Evolutionary conservation across 331 rosid species (phyloP).

Genomic region (Phaseolus coccineus): DNA sequence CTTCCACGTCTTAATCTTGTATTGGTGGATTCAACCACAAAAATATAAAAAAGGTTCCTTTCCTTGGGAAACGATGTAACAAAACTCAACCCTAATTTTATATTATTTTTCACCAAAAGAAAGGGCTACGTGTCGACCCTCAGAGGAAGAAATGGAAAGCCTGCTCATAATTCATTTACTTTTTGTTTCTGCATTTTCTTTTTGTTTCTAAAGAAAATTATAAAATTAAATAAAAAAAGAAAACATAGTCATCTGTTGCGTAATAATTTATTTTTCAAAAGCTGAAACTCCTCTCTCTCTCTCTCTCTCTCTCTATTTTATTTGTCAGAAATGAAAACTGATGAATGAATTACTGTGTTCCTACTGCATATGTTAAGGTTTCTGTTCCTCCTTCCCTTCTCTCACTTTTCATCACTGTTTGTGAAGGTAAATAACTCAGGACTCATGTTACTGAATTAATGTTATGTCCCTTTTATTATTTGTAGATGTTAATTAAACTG

Average conservation of each 20-base stretch:
- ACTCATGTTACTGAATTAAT: slow-evolving; percentile 10
- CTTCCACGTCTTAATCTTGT: slow-evolving; percentile 50
- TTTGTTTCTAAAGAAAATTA: slow-evolving; percentile 2
- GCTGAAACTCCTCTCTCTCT: slow-evolving; percentile 19
- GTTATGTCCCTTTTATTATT: slow-evolving; percentile 30
- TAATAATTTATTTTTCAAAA: slow-evolving; percentile 30
- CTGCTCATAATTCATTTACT: slow-evolving; percentile 17
- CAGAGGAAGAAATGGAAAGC: not conserved
- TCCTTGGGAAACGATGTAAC: slow-evolving; percentile 36
- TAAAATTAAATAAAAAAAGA: not conserved
- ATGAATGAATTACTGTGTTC: slow-evolving; percentile 6
- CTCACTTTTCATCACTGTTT: slow-evolving; percentile 33
- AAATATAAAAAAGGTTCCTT: not conserved
- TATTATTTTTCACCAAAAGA: not conserved
- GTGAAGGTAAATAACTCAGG: slow-evolving; percentile 51
- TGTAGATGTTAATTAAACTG: slow-evolving; percentile 27
- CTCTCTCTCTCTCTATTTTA: not conserved
- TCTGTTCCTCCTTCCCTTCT: slow-evolving; percentile 48
- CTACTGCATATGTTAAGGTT: slow-evolving; percentile 40
- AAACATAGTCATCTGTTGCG: slow-evolving; percentile 34
- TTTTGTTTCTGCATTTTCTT: slow-evolving; percentile 12
- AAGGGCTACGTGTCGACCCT: slow-evolving; percentile 40
- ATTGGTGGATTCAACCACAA: slow-evolving; percentile 17
- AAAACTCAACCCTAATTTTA: slow-evolving; percentile 24
- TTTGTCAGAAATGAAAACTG: not conserved